Evolutionary conservation across 31 red algal species (phyloP).

Genomic region (Porphyra umbilicalis): DNA sequence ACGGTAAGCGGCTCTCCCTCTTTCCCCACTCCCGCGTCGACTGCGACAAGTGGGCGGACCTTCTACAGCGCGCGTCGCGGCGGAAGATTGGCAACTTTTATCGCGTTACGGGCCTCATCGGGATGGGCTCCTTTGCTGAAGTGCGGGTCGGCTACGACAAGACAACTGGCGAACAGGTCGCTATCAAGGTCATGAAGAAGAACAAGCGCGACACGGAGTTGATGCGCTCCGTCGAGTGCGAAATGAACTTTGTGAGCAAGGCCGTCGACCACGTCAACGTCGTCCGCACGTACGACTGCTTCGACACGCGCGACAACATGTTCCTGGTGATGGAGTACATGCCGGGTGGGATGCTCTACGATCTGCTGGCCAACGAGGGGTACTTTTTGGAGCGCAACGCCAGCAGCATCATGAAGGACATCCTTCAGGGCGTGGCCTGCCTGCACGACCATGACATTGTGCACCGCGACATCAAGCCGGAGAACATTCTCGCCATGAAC

Average conservation of each 20-base stretch:
- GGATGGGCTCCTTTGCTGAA: conserved; percentile 95
- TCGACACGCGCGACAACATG: conserved; percentile 86
- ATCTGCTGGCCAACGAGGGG: conserved; percentile 71
- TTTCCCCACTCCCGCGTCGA: conserved; percentile 50
- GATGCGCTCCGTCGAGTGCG: conserved; percentile 66
- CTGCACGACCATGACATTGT: conserved; percentile 70
- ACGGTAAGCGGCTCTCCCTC: conserved; percentile 59
- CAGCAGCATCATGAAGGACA: conserved; percentile 83
- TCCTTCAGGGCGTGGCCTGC: conserved; percentile 86
- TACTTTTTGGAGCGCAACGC: conserved; percentile 68
- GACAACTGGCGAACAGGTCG: conserved; percentile 92
- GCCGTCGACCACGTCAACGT: conserved; percentile 89
- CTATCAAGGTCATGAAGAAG: conserved; percentile 97
- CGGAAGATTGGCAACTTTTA: conserved; percentile 75
- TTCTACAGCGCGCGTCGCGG: conserved; percentile 46
- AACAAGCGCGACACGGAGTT: conserved; percentile 97
- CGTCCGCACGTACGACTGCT: conserved; percentile 84
- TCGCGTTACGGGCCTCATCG: conserved; percentile 73
- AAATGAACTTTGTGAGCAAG: conserved; percentile 96
- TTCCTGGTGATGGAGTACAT: conserved; percentile 97
- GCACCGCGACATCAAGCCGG: conserved; percentile 96
- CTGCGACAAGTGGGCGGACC: conserved; percentile 57
- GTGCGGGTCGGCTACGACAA: conserved; percentile 88
- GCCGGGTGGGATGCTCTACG: conserved; percentile 79
- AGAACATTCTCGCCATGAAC: conserved; percentile 74